Evolutionary conservation across 164 flowering plant genomes (phyloP).

Genomic region (Vitis cinerea): DNA sequence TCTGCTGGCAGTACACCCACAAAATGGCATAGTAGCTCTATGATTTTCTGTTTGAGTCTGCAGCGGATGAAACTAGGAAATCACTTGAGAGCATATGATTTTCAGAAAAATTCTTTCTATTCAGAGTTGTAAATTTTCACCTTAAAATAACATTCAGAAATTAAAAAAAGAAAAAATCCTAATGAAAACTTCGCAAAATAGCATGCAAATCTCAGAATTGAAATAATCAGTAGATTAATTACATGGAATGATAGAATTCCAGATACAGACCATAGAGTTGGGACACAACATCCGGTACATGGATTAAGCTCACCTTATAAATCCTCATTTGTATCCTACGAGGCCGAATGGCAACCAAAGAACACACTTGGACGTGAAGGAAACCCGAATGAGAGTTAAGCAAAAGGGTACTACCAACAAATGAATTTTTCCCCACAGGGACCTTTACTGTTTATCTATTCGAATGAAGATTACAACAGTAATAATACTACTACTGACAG

Average conservation of each 20-base stretch:
- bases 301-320: constrained; percentile 19
- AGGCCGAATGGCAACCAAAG: constrained; percentile 12
- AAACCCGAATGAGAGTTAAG: constrained; percentile 7
- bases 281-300: constrained; percentile 10
- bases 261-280: constrained; percentile 3
- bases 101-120: too few relatives aligned
- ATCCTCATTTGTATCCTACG: constrained; percentile 16
- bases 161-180: too few relatives aligned
- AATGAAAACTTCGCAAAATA: too few relatives aligned
- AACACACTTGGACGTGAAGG: not conserved
- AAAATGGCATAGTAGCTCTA: too few relatives aligned
- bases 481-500: constrained; percentile 7
- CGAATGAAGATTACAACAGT: constrained; percentile 14
- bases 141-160: too few relatives aligned
- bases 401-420: constrained; percentile 11
- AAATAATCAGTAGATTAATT: constrained; percentile 16
- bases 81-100: too few relatives aligned
- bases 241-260: constrained; percentile 21
- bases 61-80: too few relatives aligned
- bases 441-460: constrained; percentile 5
- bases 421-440: constrained; percentile 17
- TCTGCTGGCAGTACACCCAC: too few relatives aligned
- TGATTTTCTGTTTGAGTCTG: too few relatives aligned
- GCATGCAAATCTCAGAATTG: too few relatives aligned
- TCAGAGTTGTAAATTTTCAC: too few relatives aligned